These are phyloP conservation scores for Coemansia sp. DNA, from an alignment of 192 early-diverging fungal species.

Conservation along the genomic window DNA sequence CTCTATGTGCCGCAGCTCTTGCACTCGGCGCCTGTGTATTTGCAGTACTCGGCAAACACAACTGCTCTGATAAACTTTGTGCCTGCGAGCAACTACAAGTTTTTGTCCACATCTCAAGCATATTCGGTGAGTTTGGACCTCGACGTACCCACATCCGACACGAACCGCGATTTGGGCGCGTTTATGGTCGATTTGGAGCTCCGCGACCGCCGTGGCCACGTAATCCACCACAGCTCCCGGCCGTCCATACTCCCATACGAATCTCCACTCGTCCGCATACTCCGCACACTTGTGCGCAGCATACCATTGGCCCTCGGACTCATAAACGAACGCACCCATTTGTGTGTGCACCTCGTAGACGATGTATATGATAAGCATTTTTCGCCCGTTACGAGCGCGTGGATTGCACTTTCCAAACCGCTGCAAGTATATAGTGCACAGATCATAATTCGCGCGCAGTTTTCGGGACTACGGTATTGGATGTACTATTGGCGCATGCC, in stretches of 20 bases:
- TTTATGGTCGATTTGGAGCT: conserved; percentile 69
- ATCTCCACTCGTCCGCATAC: conserved; percentile 14
- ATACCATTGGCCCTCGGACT: conserved; percentile 57
- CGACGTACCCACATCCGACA: conserved; percentile 58
- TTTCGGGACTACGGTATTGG: conserved; percentile 68
- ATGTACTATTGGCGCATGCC: conserved; percentile 73
- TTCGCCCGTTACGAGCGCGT: conserved; percentile 53
- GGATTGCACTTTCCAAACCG: conserved; percentile 53
- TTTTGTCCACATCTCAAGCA: conserved; percentile 55
- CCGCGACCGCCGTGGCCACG: conserved; percentile 30
- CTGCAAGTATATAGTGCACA: conserved; percentile 58
- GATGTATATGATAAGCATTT: conserved; percentile 53
- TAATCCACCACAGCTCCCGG: conserved; percentile 38
- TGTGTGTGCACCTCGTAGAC: conserved; percentile 57
- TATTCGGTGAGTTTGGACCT: conserved; percentile 63
- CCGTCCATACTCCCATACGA: conserved; percentile 53
- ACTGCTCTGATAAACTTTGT: conserved; percentile 34
- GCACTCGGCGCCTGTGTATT: conserved; percentile 57
- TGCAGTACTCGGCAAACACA: conserved; percentile 49
- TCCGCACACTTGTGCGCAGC: conserved; percentile 18
- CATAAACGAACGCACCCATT: conserved; percentile 42
- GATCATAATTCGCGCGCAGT: conserved; percentile 58
- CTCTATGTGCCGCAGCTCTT: conserved; percentile 63
- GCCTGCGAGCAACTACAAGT: conserved; percentile 34
- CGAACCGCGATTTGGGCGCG: conserved; percentile 61